Evolutionary conservation across 306 rosid species (phyloP), one percentile per base, ranked within the genome.

Genomic region (Castanea mollissima): DNA sequence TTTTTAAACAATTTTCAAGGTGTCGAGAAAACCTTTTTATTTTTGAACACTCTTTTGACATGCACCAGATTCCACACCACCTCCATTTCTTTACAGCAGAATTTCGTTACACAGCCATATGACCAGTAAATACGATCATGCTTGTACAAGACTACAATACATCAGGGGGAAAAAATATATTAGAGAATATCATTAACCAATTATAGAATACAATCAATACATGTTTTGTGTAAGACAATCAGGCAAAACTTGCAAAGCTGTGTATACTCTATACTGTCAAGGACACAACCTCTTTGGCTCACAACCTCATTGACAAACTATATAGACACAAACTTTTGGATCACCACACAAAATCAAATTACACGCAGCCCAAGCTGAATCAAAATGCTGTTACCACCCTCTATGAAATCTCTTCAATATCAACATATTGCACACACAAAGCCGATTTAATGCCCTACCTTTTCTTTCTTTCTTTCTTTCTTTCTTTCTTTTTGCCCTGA

Each of bases 401-500:
- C 70, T 35, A 35, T 60, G 85, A 64, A 85, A 80, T 54, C 76
- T 46, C 63, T 76, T 58, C 74, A 67, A 54, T 74, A 83, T 76
- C 59, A 74, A 86, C 74, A 69, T 76, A 86, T 70, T 76, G 85
- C 87, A 84, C 89, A 76, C 80, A 27, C 72, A 84, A 83, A 82
- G 77, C 89, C 86, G 8, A 44, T 73, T 77, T n/a, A 81, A 77
- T 62, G 55, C 74, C 82, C 74, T 23, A 67, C 71, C n/a, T 68
- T 18, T 19, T 18, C 21, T 59, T 25, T 21, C 4, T 14, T 14
- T 13, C 4, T 31, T 31, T 27, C 29, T 18, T 34, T 38, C 46
- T 38, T 38, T 38, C 46, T 19, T 34, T 15, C 6, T 3, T 34
- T 68, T 35, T 35, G 2, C 25, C 52, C 6, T 31, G 27, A 20